Conservation (phyloP, 1,284 basidiomycete species). For the Trichosporon sp. region DNA sequence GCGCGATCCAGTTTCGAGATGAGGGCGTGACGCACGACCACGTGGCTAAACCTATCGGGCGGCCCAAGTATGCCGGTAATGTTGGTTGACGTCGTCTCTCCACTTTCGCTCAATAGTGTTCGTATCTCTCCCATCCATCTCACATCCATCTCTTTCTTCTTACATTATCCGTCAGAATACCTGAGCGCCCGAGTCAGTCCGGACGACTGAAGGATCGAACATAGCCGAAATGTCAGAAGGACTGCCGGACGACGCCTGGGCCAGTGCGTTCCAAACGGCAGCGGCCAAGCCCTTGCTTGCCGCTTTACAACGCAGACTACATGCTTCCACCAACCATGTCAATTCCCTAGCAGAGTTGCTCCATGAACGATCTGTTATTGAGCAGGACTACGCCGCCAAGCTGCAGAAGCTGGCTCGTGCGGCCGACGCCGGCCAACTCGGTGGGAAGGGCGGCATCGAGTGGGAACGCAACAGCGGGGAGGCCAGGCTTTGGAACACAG, state of each 20-base stretch:
- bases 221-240: constrained; percentile 14
- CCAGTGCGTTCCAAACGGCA: constrained; percentile 33
- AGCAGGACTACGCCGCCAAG: constrained; percentile 50
- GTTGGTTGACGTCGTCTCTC: constrained; percentile 2
- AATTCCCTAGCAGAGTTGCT: constrained; percentile 50
- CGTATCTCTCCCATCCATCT: background rate
- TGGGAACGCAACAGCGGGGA: constrained; percentile 40
- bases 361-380: constrained; percentile 50
- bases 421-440: constrained; percentile 36
- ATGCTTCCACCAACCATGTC: constrained; percentile 38
- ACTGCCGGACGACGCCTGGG: constrained; percentile 42
- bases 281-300: constrained; percentile 34
- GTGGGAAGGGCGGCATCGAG: constrained; percentile 32
- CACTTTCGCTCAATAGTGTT: background rate
- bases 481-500: constrained; percentile 36
- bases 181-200: background rate
- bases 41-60: background rate
- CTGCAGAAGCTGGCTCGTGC: constrained; percentile 50
- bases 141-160: background rate
- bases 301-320: constrained; percentile 35
- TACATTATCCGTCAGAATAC: background rate
- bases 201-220: background rate
- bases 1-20: background rate
- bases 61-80: background rate
- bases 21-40: background rate